Base-by-base conservation (phyloP, 2,329 filamentous ascomycete genomes). In the Nemania diffusa region DNA sequence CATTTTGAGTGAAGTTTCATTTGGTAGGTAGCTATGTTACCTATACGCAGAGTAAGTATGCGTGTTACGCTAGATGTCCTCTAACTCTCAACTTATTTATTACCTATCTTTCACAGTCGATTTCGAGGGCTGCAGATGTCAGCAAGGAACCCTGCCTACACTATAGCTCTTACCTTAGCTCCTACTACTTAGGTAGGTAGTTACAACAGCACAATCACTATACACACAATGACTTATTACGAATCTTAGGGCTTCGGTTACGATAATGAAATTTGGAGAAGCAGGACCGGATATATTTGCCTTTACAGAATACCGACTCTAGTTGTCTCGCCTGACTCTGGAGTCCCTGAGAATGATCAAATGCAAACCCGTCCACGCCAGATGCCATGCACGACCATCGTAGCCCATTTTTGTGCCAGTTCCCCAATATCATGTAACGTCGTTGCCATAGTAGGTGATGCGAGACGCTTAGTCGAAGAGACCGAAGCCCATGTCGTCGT, bases 401-500 rank as follows among this genome's bases (percentile, higher is more conserved):
- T 60, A 71, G 71, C 63, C 75, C 71, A 67, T 72, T 73, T 76
- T 69, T 65, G 70, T 72, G 53, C 68, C 66, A 67, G 71, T 70
- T 72, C 73, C 69, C 76, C 73, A 71, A 71, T 67, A 55, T 73
- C 62, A 48, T 68, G 64, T 71, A 68, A 62, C 67, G 73, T 77
- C 65, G 70, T 75, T 72, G 69, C 67, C 46, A 58, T 71, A 53
- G 63, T 24, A 62, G 65, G 26, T 57, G 58, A 68, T 69, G 69
- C 64, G 27, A 73, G 75, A 69, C 78, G 83, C 81, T 89, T 90
- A 91, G 84, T 91, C 88, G 87, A 91, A 91, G 74, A 92, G 89
- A 87, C 89, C 90, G 85, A 91, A 91, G 78, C 89, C 89, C 89
- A 91, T 91, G 80, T 91, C 90, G 82, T 91, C 90, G 84, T 91